Evolutionary conservation across 345 rosid species (phyloP).

Genomic region (Erucastrum elatum): DNA sequence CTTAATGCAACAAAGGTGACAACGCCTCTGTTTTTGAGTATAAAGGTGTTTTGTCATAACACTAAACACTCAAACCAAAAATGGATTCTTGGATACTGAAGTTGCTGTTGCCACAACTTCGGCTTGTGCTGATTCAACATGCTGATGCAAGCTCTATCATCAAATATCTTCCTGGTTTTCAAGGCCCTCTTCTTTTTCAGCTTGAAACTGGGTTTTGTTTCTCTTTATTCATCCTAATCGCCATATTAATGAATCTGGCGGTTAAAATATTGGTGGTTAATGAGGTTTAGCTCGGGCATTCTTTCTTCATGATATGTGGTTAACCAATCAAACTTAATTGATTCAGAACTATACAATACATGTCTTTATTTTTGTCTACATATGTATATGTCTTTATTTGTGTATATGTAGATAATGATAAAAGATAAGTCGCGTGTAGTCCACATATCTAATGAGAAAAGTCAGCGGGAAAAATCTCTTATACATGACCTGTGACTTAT

Average conservation of each 20-base stretch:
- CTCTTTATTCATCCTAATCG: background rate
- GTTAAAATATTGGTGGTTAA: too few species aligned
- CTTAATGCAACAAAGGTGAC: background rate
- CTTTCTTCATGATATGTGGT: background rate
- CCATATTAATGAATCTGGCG: background rate
- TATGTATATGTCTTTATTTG: background rate
- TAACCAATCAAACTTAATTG: background rate
- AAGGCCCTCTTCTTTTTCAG: slow-evolving; percentile 45
- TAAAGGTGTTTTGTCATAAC: background rate
- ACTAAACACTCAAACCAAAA: background rate
- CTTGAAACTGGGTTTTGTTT: slow-evolving; percentile 46
- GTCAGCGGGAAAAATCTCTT: slow-evolving; percentile 40
- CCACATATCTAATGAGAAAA: slow-evolving; percentile 30
- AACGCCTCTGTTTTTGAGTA: slow-evolving; percentile 12
- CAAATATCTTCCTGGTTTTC: slow-evolving; percentile 42
- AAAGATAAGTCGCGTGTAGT: slow-evolving; percentile 36
- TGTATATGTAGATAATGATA: background rate
- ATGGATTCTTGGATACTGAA: slow-evolving; percentile 7
- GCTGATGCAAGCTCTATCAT: slow-evolving; percentile 27
- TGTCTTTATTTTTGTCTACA: background rate
- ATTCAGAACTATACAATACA: background rate
- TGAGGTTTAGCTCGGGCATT: background rate
- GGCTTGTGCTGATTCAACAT: background rate
- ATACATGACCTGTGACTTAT: slow-evolving; percentile 35
- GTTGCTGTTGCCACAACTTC: background rate